These are phyloP conservation scores for Zalaria obscura DNA, from an alignment of 2,329 filamentous ascomycete species.

Conservation along the genomic window DNA sequence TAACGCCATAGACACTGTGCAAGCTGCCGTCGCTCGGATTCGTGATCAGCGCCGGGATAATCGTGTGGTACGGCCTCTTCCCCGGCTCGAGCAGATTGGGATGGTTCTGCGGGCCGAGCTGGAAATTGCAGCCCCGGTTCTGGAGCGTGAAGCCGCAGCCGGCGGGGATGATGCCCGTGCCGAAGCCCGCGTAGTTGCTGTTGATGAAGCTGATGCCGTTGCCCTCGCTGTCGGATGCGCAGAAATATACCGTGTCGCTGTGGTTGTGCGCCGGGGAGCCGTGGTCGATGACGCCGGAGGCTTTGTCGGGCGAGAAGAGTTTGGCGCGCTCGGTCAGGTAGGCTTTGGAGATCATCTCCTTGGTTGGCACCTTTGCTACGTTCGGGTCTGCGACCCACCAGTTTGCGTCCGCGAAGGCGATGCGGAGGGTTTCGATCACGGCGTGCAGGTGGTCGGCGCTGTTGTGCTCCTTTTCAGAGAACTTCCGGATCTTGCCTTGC, in stretches of 20 bases:
- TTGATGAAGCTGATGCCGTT: constrained; percentile 97
- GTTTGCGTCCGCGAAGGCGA: constrained; percentile 76
- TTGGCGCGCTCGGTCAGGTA: constrained; percentile 61
- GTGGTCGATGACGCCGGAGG: constrained; percentile 42
- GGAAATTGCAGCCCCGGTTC: constrained; percentile 83
- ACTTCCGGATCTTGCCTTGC: constrained; percentile 57
- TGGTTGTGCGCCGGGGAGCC: constrained; percentile 75
- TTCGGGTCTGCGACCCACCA: constrained; percentile 87
- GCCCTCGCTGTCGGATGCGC: constrained; percentile 63
- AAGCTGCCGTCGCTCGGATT: constrained; percentile 58
- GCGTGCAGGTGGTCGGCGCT: constrained; percentile 61
- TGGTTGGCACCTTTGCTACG: constrained; percentile 52
- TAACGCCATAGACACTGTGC: constrained; percentile 83
- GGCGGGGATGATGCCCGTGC: constrained; percentile 69
- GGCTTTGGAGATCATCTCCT: constrained; percentile 52
- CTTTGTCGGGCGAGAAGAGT: constrained; percentile 43
- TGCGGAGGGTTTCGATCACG: constrained; percentile 73
- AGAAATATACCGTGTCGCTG: constrained; percentile 91
- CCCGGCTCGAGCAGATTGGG: constrained; percentile 68
- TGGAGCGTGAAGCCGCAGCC: constrained; percentile 89
- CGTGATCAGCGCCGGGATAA: constrained; percentile 85
- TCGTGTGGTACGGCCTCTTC: constrained; percentile 93
- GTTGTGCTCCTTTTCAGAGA: constrained; percentile 63
- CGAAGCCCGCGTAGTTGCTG: constrained; percentile 83
- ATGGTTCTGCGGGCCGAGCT: constrained; percentile 47